Evolutionary conservation across 768 basidiomycete species (phyloP), one percentile per base, ranked within the genome.

Genomic region (Leccinum subgranulosum): DNA sequence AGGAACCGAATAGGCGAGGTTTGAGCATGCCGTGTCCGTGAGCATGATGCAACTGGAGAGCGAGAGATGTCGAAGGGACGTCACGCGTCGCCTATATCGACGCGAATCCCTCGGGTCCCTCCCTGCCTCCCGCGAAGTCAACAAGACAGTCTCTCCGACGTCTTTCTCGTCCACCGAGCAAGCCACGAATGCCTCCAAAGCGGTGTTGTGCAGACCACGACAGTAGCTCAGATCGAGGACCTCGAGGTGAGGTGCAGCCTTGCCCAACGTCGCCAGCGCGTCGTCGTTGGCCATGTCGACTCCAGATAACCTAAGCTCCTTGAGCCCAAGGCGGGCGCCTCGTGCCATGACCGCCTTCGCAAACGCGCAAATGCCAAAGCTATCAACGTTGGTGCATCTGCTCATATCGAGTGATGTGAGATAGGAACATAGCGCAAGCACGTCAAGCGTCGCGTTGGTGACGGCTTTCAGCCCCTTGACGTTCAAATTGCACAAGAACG

Each of bases 211-310:
- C 57, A 94, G 70, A 55, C 84, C 80, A 29, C 80, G 79, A 56
- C 82, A 78, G 65, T 90, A 88, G 72, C 88, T 90, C 59, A 94
- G 73, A 70, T 95, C 93, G 21, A 95, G 76, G 17, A 91, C 82
- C 69, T 92, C 89, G 21, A 95, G 79, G 64, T 77, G 75, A 19
- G 90, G 89, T 0, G 88, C 81, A 3, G 82, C 86, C 61, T 75
- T 81, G 6, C 88, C 92, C 34, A 94, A 75, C 10, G 75, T 73
- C n/a, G 76, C 69, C 81, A 95, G 81, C 64, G 81, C 79, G 11
- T 76, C 74, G 64, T 89, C 87, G 15, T 79, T 74, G 51, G 86
- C 71, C 53, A 82, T 75, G 65, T 79, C 83, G 57, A 97, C 68
- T 1, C 89, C 91, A 7, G 83, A 87, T 27, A 94, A 60, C 23